phyloP scores from a whole-genome alignment of 2,329 filamentous ascomycete species.

The Exophiala dermatitidis region DNA sequence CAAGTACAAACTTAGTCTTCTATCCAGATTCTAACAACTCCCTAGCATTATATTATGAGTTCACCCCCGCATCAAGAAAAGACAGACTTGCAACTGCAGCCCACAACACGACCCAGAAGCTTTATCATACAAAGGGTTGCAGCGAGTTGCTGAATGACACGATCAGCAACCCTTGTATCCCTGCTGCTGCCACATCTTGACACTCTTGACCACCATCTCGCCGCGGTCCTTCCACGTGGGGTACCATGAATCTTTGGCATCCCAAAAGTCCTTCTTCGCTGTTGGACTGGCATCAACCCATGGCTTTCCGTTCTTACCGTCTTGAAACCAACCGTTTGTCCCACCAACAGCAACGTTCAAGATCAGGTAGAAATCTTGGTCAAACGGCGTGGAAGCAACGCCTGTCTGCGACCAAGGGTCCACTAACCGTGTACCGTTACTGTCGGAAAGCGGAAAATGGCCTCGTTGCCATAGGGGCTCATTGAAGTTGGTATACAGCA shows the following conservation, averaged over 20 bases:
- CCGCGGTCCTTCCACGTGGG: slow-evolving; percentile 70
- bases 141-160: neutral
- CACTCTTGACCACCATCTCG: slow-evolving; percentile 61
- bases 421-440: slow-evolving; percentile 57
- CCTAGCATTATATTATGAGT: too few relatives aligned
- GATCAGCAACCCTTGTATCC: slow-evolving; percentile 24
- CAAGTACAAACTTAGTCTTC: too few relatives aligned
- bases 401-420: slow-evolving; percentile 60
- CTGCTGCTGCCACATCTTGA: slow-evolving; percentile 61
- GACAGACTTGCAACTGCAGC: too few relatives aligned
- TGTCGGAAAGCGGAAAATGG: slow-evolving; percentile 55
- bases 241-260: slow-evolving; percentile 56
- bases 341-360: slow-evolving; percentile 68
- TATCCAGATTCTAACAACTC: too few relatives aligned
- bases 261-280: slow-evolving; percentile 71
- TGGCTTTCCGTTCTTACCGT: slow-evolving; percentile 64
- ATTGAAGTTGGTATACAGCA: slow-evolving; percentile 70
- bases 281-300: slow-evolving; percentile 65
- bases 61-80: too few relatives aligned
- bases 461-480: slow-evolving; percentile 62
- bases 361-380: slow-evolving; percentile 68
- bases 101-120: too few relatives aligned
- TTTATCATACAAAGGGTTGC: neutral
- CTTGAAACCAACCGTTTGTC: slow-evolving; percentile 78
- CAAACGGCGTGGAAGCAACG: slow-evolving; percentile 61